phyloP scores from a whole-genome alignment of 2,329 filamentous ascomycete genomes.

The Curvularia eragrostidis region DNA sequence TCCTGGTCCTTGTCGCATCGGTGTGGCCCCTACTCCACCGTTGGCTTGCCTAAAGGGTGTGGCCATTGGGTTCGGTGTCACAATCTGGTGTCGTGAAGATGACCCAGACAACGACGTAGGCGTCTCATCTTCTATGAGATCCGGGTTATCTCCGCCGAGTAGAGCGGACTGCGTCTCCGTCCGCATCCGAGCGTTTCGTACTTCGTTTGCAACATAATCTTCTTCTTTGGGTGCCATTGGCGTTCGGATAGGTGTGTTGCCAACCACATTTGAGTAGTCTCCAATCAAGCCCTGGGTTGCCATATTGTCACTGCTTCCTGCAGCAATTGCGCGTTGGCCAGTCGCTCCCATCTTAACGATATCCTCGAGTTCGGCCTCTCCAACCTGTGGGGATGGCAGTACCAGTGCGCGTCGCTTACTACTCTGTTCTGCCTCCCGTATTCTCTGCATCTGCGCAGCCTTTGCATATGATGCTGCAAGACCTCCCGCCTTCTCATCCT shows the following conservation, averaged over 20 bases:
- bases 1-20: constrained; percentile 66
- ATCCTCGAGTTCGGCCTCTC: constrained; percentile 90
- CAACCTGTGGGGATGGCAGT: constrained; percentile 87
- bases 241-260: constrained; percentile 86
- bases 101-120: constrained; percentile 90
- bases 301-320: constrained; percentile 80
- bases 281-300: constrained; percentile 85
- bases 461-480: constrained; percentile 88
- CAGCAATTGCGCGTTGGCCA: constrained; percentile 83
- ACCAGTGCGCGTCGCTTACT: constrained; percentile 87
- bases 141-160: constrained; percentile 91
- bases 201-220: constrained; percentile 95
- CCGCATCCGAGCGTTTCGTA: constrained; percentile 87
- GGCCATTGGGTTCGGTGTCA: constrained; percentile 95
- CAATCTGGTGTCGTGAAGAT: constrained; percentile 77
- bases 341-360: constrained; percentile 99
- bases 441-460: constrained; percentile 91
- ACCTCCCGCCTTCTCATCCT: constrained; percentile 77
- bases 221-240: constrained; percentile 90
- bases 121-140: constrained; percentile 77
- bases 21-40: constrained; percentile 70
- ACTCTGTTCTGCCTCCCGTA: constrained; percentile 94
- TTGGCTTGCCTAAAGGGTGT: constrained; percentile 76
- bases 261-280: constrained; percentile 83
- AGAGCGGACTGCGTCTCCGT: constrained; percentile 94